Evolutionary conservation across 495 filamentous ascomycete species (phyloP).

Genomic region (Jackrogersella minutella): DNA sequence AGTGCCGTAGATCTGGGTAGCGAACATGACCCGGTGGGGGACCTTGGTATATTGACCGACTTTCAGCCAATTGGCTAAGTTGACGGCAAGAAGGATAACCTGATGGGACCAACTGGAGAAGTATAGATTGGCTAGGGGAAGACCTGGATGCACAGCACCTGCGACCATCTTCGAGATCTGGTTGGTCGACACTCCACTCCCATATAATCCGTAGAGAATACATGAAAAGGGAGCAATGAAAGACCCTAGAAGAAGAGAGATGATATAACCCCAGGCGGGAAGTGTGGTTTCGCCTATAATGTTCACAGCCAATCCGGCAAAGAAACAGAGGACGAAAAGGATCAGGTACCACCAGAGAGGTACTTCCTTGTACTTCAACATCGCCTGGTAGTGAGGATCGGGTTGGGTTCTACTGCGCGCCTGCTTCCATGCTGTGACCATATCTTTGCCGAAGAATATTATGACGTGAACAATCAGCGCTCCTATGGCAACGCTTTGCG

Average conservation of each 20-base stretch:
- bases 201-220: constrained; percentile 36
- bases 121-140: constrained; percentile 51
- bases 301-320: constrained; percentile 58
- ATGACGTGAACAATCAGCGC: constrained; percentile 25
- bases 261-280: constrained; percentile 64
- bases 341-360: constrained; percentile 64
- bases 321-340: constrained; percentile 56
- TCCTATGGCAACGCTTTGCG: constrained; percentile 21
- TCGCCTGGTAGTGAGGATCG: constrained; percentile 24
- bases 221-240: constrained; percentile 46
- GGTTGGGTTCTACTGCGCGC: constrained; percentile 25
- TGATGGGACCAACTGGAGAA: constrained; percentile 45
- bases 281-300: constrained; percentile 59
- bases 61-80: constrained; percentile 49
- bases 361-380: constrained; percentile 39
- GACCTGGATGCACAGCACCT: constrained; percentile 45
- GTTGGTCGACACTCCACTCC: constrained; percentile 41
- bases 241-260: constrained; percentile 48
- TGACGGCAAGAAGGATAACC: constrained; percentile 44
- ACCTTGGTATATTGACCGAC: constrained; percentile 56
- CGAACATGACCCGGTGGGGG: constrained; percentile 52
- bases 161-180: constrained; percentile 50
- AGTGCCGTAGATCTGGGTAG: constrained; percentile 53
- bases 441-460: constrained; percentile 31
- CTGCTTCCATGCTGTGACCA: constrained; percentile 26